A percentile compares a stretch with the other conserved stretches of the same genome.
These are phyloP conservation scores for Myotisia sp. DNA, from an alignment of 2,329 filamentous ascomycete species.

Conservation along the genomic window DNA sequence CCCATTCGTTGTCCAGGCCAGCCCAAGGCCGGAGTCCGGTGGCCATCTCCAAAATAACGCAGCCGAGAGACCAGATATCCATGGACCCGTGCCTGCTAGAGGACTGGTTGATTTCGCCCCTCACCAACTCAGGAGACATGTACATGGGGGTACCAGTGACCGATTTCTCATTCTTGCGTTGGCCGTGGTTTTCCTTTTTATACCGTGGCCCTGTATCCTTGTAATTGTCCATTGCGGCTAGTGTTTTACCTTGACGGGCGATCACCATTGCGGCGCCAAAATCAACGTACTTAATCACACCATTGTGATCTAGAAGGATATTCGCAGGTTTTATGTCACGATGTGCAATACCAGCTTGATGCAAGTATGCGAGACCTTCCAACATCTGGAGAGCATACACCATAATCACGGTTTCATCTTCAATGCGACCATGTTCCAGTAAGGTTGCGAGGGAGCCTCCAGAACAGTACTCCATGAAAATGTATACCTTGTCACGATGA, in stretches of 20 bases:
- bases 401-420: conserved; percentile 41
- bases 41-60: conserved; percentile 90
- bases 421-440: conserved; percentile 84
- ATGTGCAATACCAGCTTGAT: conserved; percentile 42
- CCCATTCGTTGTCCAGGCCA: conserved; percentile 95
- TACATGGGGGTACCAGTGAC: conserved; percentile 99
- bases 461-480: conserved; percentile 99
- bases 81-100: conserved; percentile 60
- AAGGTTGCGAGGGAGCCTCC: conserved; percentile 81
- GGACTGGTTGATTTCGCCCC: conserved; percentile 61
- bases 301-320: conserved; percentile 69
- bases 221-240: conserved; percentile 51
- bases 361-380: conserved; percentile 44
- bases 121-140: conserved; percentile 98
- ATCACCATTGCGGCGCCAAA: conserved; percentile 97
- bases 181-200: conserved; percentile 13
- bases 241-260: conserved; percentile 77
- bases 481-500: conserved; percentile 97
- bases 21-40: conserved; percentile 91
- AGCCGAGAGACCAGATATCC: conserved; percentile 49
- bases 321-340: conserved; percentile 52
- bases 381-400: conserved; percentile 56
- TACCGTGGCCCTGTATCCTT: conserved; percentile 16
- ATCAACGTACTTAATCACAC: conserved; percentile 97
- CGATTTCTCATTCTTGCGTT: conserved; percentile 55